Percentiles rank a stretch among this genome's conserved stretches.
phyloP scores from a whole-genome alignment of 2,329 filamentous ascomycete genomes.

The Nemania serpens region DNA sequence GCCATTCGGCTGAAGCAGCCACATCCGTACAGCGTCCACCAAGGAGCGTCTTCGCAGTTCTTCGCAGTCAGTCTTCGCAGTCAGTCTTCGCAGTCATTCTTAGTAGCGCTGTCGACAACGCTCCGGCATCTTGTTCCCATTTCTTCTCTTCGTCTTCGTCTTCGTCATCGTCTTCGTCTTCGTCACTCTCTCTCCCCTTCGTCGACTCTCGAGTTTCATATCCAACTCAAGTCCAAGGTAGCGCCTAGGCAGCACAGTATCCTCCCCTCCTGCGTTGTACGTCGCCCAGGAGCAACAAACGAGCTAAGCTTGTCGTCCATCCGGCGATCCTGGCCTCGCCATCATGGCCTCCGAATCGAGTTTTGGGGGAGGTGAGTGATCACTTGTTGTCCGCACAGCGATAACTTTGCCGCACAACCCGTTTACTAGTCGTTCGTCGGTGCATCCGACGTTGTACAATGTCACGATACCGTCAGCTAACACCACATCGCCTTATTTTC shows the following conservation, averaged over 20 bases:
- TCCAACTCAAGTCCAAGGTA: background rate
- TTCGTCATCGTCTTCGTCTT: too few relatives aligned
- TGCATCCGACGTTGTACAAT: constrained; percentile 3
- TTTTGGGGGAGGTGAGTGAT: constrained; percentile 28
- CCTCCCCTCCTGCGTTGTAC: constrained; percentile 3
- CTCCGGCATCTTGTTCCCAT: background rate
- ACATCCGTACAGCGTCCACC: background rate
- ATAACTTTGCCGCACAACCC: background rate
- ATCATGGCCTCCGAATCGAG: constrained; percentile 40
- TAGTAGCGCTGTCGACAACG: constrained; percentile 4
- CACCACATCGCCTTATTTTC: constrained; percentile 19
- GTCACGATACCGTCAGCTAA: constrained; percentile 30
- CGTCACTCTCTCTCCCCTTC: background rate
- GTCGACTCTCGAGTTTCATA: constrained; percentile 1
- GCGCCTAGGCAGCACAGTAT: constrained; percentile 6
- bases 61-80: constrained; percentile 7
- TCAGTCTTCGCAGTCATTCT: constrained; percentile 2
- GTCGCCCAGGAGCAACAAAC: constrained; percentile 9
- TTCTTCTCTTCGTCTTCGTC: background rate
- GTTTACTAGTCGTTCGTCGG: background rate
- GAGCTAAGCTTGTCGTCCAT: background rate
- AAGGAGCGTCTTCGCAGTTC: too few relatives aligned
- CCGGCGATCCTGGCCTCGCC: constrained; percentile 37
- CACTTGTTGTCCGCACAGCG: background rate
- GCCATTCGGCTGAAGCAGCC: constrained; percentile 6